Percentiles rank a stretch among this genome's conserved stretches.
Conservation (phyloP, 495 filamentous ascomycete species). For the Neurospora hispaniola region DNA sequence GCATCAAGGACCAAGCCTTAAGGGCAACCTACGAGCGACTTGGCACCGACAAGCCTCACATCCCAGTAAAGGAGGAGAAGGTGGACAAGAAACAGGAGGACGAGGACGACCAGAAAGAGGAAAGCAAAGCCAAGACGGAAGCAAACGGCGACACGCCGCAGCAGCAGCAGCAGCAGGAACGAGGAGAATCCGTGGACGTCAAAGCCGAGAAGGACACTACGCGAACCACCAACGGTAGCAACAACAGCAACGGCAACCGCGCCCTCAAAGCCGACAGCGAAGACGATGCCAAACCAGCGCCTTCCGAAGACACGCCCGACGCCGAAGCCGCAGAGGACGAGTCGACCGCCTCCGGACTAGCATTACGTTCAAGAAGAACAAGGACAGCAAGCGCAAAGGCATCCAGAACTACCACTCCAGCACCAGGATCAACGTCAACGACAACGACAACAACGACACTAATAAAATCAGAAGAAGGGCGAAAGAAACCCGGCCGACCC, state of each 20-base stretch:
- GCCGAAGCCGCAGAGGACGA: slow-evolving; percentile 1
- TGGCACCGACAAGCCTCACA: slow-evolving; percentile 35
- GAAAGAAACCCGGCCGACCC: slow-evolving; percentile 13
- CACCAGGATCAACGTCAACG: neutral
- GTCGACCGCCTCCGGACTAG: neutral
- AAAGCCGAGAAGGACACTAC: slow-evolving; percentile 23
- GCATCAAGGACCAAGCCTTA: slow-evolving; percentile 44
- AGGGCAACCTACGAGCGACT: slow-evolving; percentile 34
- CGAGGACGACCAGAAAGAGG: slow-evolving; percentile 10
- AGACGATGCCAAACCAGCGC: slow-evolving; percentile 16
- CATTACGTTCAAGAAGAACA: neutral
- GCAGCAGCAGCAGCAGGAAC: neutral
- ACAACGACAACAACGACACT: neutral
- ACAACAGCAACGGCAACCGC: slow-evolving; percentile 16
- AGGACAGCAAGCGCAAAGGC: slow-evolving; percentile 7
- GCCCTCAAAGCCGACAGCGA: slow-evolving; percentile 20
- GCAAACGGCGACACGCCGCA: neutral
- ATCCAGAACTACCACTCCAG: neutral
- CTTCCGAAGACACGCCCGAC: slow-evolving; percentile 10
- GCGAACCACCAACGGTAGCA: slow-evolving; percentile 21
- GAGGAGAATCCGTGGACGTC: slow-evolving; percentile 24
- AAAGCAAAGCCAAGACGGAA: slow-evolving; percentile 15
- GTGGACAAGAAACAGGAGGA: slow-evolving; percentile 1
- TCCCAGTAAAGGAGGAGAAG: slow-evolving; percentile 24
- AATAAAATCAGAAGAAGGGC: neutral